These are phyloP conservation scores for Epichloe uncinata DNA, from an alignment of 2,329 filamentous ascomycete genomes.

Conservation along the genomic window DNA sequence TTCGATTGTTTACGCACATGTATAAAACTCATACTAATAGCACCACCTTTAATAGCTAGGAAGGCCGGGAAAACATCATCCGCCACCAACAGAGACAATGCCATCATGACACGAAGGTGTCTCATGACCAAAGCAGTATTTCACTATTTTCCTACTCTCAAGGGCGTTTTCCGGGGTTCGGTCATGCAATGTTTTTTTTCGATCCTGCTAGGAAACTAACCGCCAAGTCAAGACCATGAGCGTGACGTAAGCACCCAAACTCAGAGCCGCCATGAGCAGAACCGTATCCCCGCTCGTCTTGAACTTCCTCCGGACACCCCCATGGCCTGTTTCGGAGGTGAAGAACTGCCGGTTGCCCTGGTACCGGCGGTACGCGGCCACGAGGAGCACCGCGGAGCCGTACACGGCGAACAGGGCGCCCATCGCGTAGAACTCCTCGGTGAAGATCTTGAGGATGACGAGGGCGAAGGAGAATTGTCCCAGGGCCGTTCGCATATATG, in stretches of 20 bases:
- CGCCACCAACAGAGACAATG: background rate
- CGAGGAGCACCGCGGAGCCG: slow-evolving; percentile 69
- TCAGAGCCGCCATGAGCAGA: slow-evolving; percentile 41
- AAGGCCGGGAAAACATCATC: background rate
- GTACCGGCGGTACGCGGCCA: slow-evolving; percentile 73
- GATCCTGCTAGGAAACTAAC: slow-evolving; percentile 17
- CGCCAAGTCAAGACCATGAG: slow-evolving; percentile 43
- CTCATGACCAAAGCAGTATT: background rate
- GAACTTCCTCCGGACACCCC: slow-evolving; percentile 36
- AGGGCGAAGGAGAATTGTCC: slow-evolving; percentile 92
- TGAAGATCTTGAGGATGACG: slow-evolving; percentile 86
- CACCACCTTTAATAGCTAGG: too few relatives aligned
- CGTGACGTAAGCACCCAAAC: slow-evolving; percentile 42
- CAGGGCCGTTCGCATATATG: slow-evolving; percentile 88
- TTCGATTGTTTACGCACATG: background rate
- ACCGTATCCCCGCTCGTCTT: slow-evolving; percentile 52
- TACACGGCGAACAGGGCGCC: slow-evolving; percentile 94
- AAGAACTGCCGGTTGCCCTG: slow-evolving; percentile 96
- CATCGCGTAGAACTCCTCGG: slow-evolving; percentile 88
- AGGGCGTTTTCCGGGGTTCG: too few relatives aligned
- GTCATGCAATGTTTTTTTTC: background rate
- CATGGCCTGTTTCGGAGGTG: slow-evolving; percentile 25
- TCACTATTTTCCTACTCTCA: too few relatives aligned
- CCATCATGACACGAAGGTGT: background rate
- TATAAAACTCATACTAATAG: too few relatives aligned